phyloP scores from a whole-genome alignment of 768 basidiomycete species.

The Macrolepiota fuliginosa region DNA sequence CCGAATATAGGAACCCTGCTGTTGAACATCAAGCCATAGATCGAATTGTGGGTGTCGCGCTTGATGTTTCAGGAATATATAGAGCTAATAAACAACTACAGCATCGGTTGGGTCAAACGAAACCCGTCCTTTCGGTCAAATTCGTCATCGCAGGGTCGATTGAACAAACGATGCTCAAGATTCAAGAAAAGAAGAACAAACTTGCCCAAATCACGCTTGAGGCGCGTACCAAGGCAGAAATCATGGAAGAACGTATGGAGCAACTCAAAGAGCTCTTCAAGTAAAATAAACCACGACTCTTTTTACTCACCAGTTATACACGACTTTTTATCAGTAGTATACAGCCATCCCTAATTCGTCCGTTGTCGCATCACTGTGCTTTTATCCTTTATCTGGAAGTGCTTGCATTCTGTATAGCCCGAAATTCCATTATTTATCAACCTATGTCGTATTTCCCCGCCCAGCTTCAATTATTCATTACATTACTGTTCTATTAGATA shows the following conservation, averaged over 20 bases:
- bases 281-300: slow-evolving; percentile 21
- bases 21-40: slow-evolving; percentile 98
- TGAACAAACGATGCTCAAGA: slow-evolving; percentile 88
- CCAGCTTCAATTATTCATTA: background rate
- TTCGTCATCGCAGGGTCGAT: slow-evolving; percentile 94
- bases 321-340: slow-evolving; percentile 23
- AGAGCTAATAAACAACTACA: slow-evolving; percentile 26
- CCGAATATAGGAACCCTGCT: slow-evolving; percentile 77
- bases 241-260: slow-evolving; percentile 84
- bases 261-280: slow-evolving; percentile 76
- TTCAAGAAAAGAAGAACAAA: slow-evolving; percentile 93
- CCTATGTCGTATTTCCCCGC: background rate
- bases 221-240: slow-evolving; percentile 82
- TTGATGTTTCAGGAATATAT: background rate
- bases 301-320: slow-evolving; percentile 26
- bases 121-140: slow-evolving; percentile 88
- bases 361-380: slow-evolving; percentile 3
- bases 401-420: background rate
- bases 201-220: slow-evolving; percentile 94
- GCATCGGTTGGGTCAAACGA: slow-evolving; percentile 96
- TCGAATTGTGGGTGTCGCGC: slow-evolving; percentile 70
- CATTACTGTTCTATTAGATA: slow-evolving; percentile 12
- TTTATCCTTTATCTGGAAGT: background rate
- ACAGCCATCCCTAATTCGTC: slow-evolving; percentile 18
- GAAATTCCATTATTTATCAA: background rate